Conservation (phyloP, 257 asterid species). For the Salvia hispanica region DNA sequence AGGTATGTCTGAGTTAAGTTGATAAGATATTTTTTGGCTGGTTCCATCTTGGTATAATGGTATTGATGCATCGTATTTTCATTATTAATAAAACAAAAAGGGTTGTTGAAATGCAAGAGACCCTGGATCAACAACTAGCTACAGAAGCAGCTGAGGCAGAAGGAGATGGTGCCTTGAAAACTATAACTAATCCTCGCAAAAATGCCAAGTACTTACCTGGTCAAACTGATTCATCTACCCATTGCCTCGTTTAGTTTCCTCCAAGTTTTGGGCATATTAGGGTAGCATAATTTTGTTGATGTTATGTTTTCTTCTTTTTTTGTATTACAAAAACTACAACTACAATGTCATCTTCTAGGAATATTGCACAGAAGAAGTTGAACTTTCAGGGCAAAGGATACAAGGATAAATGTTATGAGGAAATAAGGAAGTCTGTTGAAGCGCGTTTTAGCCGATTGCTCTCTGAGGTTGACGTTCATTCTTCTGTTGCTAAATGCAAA, state of each 20-base stretch:
- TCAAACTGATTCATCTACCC: conserved; percentile 32
- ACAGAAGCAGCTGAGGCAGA: conserved; percentile 99
- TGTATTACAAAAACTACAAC: conserved; percentile 49
- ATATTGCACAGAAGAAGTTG: conserved; percentile 64
- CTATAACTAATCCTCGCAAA: conserved; percentile 81
- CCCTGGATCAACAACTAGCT: conserved; percentile 89
- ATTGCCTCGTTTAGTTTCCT: conserved; percentile 29
- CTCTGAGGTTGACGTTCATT: conserved; percentile 55
- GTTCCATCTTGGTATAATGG: conserved; percentile 34
- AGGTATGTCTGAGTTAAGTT: conserved; percentile 62
- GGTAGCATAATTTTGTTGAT: conserved; percentile 23
- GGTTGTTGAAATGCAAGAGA: conserved; percentile 99
- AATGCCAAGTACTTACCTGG: conserved; percentile 64
- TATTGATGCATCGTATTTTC: conserved; percentile 29
- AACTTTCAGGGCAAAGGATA: conserved; percentile 96
- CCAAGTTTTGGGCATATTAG: conserved; percentile 1
- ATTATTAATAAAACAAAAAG: conserved; percentile 40
- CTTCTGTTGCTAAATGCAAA: conserved; percentile 19
- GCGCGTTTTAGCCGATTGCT: conserved; percentile 79
- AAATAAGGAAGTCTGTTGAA: conserved; percentile 88
- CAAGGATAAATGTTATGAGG: conserved; percentile 93
- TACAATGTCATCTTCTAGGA: conserved; percentile 62
- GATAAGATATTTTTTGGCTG: conserved; percentile 29
- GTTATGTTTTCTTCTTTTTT: conserved; percentile 15
- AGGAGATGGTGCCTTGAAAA: conserved; percentile 88